phyloP scores from a whole-genome alignment of 441 rosid species.

The Populus hybrid region DNA sequence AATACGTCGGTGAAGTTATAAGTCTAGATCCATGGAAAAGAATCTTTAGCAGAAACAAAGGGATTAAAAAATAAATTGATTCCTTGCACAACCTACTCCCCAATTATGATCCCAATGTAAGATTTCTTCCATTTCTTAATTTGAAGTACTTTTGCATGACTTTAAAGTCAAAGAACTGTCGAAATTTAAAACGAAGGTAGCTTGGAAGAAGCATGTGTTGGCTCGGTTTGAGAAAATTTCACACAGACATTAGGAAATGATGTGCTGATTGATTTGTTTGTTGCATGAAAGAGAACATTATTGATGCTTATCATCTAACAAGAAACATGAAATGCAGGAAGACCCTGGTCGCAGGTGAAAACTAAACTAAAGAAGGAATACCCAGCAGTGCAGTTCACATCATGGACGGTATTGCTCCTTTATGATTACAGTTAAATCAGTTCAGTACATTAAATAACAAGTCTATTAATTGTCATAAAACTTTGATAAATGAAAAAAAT shows the following conservation, averaged over 20 bases:
- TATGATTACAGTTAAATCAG: neutral
- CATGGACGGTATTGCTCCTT: constrained; percentile 74
- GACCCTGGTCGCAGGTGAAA: constrained; percentile 78
- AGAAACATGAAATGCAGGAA: constrained; percentile 51
- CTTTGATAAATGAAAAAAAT: constrained; percentile 11
- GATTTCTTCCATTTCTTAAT: neutral
- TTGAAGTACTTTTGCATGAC: neutral
- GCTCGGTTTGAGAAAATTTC: neutral
- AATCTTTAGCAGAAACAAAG: neutral
- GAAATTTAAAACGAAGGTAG: neutral
- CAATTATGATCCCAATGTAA: neutral
- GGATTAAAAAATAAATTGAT: neutral
- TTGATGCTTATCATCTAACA: constrained; percentile 9
- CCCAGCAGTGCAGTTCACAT: constrained; percentile 64
- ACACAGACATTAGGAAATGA: neutral
- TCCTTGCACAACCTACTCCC: neutral
- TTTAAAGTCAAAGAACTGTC: neutral
- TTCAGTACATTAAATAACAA: neutral
- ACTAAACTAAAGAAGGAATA: constrained; percentile 68
- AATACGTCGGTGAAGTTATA: neutral
- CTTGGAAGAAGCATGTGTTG: neutral
- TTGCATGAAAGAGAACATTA: neutral
- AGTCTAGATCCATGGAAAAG: neutral
- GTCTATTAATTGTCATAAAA: neutral
- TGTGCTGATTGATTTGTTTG: neutral